Conservation (phyloP, 345 rosid genomes). For the Hypericum perforatum region DNA sequence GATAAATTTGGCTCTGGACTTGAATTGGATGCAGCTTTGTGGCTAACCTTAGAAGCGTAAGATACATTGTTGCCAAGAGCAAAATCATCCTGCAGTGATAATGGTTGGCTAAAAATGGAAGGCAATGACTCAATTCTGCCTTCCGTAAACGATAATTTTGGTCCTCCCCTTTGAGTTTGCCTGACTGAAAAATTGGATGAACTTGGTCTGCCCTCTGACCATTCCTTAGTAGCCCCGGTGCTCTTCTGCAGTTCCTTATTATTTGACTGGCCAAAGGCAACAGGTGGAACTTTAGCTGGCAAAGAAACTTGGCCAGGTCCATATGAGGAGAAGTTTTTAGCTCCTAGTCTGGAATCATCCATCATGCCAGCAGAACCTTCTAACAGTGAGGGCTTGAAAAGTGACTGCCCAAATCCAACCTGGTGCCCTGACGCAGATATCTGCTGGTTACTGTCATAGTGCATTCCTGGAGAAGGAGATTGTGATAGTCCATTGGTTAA, state of each 20-base stretch:
- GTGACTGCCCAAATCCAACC: slow-evolving; percentile 30
- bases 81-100: slow-evolving; percentile 40
- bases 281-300: slow-evolving; percentile 24
- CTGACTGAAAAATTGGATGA: slow-evolving; percentile 24
- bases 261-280: slow-evolving; percentile 19
- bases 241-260: slow-evolving; percentile 18
- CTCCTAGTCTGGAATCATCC: slow-evolving; percentile 17
- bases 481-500: slow-evolving; percentile 28
- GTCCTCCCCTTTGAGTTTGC: slow-evolving; percentile 19
- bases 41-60: slow-evolving; percentile 25
- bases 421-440: slow-evolving; percentile 21
- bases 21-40: slow-evolving; percentile 25
- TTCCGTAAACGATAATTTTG: slow-evolving; percentile 22
- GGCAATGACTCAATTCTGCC: slow-evolving; percentile 59
- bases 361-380: slow-evolving; percentile 18
- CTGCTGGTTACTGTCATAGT: slow-evolving; percentile 26
- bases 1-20: slow-evolving; percentile 49
- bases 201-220: slow-evolving; percentile 22
- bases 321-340: slow-evolving; percentile 28
- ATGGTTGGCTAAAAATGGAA: slow-evolving; percentile 34
- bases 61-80: slow-evolving; percentile 38
- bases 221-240: slow-evolving; percentile 26
- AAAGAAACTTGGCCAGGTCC: slow-evolving; percentile 23
- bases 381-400: slow-evolving; percentile 18
- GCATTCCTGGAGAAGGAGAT: slow-evolving; percentile 15